Conservation (phyloP, 75 land plant genomes). For the Selaginella tamariscina region DNA sequence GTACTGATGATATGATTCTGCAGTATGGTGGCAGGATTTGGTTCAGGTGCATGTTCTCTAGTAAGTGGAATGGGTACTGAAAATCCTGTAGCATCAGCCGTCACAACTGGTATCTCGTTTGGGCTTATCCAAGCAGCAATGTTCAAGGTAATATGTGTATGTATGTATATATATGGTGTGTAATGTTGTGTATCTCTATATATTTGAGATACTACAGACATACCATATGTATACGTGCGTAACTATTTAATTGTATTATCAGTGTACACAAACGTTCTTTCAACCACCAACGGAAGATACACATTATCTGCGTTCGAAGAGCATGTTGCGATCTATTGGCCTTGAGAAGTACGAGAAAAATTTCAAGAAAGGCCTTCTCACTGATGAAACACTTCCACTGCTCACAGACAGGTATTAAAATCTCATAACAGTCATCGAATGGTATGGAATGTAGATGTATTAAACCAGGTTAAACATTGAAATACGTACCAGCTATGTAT, state of each 20-base stretch:
- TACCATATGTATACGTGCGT: too few species aligned
- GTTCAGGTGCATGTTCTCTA: slow-evolving; percentile 77
- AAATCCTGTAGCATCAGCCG: slow-evolving; percentile 45
- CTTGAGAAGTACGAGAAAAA: slow-evolving; percentile 71
- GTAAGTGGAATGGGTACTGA: slow-evolving; percentile 87
- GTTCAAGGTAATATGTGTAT: slow-evolving; percentile 50
- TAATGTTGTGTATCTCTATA: too few species aligned
- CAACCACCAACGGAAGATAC: slow-evolving; percentile 55
- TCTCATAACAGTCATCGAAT: too few species aligned
- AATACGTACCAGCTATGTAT: too few species aligned
- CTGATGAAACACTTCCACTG: slow-evolving; percentile 2
- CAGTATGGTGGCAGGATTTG: slow-evolving; percentile 94
- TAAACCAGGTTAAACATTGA: too few species aligned
- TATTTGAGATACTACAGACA: too few species aligned
- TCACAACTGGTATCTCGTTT: slow-evolving; percentile 70
- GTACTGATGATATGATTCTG: slow-evolving; percentile 19
- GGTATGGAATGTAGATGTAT: too few species aligned
- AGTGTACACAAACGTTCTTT: slow-evolving; percentile 62
- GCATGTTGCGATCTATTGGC: slow-evolving; percentile 59
- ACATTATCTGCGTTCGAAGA: slow-evolving; percentile 40
- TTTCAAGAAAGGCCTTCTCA: slow-evolving; percentile 6
- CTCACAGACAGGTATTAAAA: slow-evolving; percentile 9
- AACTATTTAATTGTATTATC: slow-evolving; percentile 6
- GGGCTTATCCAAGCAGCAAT: slow-evolving; percentile 74
- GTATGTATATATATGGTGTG: too few species aligned